Conservation (phyloP, 176 grass and related monocot species). For the sorghum (Sorghum bicolor) region Sorghum_bicolor_NCBIv3 NC_012879.2:3960501-3961000, state of each 20-base stretch:
- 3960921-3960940: slow-evolving; percentile 20
- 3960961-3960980: neutral
- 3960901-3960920: slow-evolving; percentile 59
- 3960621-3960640: neutral
- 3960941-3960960: neutral
- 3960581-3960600: neutral
- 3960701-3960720: neutral
- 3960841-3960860: slow-evolving; percentile 61
- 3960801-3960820: slow-evolving; percentile 68
- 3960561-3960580: neutral
- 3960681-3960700: neutral
- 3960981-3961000: neutral
- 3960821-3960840: slow-evolving; percentile 60
- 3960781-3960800: slow-evolving; percentile 79
- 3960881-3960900: slow-evolving; percentile 77
- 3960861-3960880: slow-evolving; percentile 63
- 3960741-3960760: neutral
- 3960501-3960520: neutral
- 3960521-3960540: neutral
- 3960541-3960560: too few relatives aligned
- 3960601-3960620: neutral
- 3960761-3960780: slow-evolving; percentile 43
- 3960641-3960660: slow-evolving; percentile 1
- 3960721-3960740: neutral
- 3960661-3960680: neutral